Conservation (phyloP, 345 rosid genomes). For the Hibiscus syriacus region DNA sequence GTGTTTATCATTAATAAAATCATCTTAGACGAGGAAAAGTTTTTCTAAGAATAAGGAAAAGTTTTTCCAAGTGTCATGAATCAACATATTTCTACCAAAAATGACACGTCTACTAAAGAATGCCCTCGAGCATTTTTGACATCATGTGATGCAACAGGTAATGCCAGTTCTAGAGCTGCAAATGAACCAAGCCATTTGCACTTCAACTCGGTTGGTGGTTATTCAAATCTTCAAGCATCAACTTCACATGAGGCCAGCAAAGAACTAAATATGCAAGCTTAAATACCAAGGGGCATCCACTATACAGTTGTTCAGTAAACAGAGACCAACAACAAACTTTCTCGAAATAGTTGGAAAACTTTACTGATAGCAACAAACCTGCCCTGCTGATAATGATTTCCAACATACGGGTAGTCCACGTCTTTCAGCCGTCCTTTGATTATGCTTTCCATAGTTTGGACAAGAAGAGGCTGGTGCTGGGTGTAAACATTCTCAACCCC, state of each 20-base stretch:
- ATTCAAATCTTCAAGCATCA: conserved; percentile 2
- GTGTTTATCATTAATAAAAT: not conserved
- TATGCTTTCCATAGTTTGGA: conserved; percentile 94
- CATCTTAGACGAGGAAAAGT: not conserved
- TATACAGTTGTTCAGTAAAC: too few relatives aligned
- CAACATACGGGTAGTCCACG: conserved; percentile 94
- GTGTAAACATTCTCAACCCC: conserved; percentile 98
- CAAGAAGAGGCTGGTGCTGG: conserved; percentile 94
- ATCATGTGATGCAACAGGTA: not conserved
- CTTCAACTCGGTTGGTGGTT: too few relatives aligned
- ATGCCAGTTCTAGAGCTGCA: too few relatives aligned
- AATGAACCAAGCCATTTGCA: too few relatives aligned
- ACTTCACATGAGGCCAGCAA: not conserved
- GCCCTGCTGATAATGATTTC: conserved; percentile 91
- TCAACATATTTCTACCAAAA: not conserved
- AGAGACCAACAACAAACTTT: too few relatives aligned
- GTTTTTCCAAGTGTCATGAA: not conserved
- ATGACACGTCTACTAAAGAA: not conserved
- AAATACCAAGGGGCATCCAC: too few relatives aligned
- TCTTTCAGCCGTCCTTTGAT: conserved; percentile 82
- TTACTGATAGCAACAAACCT: conserved; percentile 40
- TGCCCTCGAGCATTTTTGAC: not conserved
- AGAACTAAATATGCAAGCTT: conserved; percentile 3
- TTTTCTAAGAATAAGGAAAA: too few relatives aligned
- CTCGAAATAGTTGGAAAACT: not conserved